Conservation (phyloP, 352 stramenopile species). For the Aphanomyces invadans region DNA sequence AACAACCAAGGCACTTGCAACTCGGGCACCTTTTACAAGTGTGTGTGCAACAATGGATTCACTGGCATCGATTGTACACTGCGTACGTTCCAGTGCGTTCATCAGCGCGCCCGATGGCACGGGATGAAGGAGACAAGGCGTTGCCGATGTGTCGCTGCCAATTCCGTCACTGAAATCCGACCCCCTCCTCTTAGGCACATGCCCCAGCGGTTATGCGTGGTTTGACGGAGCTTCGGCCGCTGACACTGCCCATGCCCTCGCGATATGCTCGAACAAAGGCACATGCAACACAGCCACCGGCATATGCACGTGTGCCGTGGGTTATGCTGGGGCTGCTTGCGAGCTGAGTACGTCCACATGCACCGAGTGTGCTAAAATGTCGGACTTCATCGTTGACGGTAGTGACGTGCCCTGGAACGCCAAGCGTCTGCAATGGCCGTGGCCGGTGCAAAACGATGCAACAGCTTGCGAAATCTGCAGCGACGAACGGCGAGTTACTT, state of each 20-base stretch:
- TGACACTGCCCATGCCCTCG: conserved; percentile 45
- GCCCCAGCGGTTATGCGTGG: conserved; percentile 47
- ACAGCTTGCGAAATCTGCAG: conserved; percentile 38
- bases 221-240: conserved; percentile 53
- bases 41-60: conserved; percentile 54
- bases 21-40: conserved; percentile 38
- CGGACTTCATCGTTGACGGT: background rate
- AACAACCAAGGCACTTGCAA: conserved; percentile 45
- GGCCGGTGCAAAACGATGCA: conserved; percentile 75
- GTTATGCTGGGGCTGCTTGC: conserved; percentile 74
- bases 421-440: conserved; percentile 49
- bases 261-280: conserved; percentile 44
- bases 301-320: conserved; percentile 48
- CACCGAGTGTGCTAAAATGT: no score
- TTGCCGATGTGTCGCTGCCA: no score
- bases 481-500: conserved; percentile 36
- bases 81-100: conserved; percentile 38
- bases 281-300: conserved; percentile 48
- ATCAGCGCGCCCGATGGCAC: no score
- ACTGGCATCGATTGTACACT: conserved; percentile 50
- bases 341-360: conserved; percentile 34
- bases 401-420: conserved; percentile 39
- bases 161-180: no score
- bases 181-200: no score
- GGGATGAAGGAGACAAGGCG: no score